These are phyloP conservation scores for Aeminium ludgeri DNA, from an alignment of 495 filamentous ascomycete species.

Conservation along the genomic window DNA sequence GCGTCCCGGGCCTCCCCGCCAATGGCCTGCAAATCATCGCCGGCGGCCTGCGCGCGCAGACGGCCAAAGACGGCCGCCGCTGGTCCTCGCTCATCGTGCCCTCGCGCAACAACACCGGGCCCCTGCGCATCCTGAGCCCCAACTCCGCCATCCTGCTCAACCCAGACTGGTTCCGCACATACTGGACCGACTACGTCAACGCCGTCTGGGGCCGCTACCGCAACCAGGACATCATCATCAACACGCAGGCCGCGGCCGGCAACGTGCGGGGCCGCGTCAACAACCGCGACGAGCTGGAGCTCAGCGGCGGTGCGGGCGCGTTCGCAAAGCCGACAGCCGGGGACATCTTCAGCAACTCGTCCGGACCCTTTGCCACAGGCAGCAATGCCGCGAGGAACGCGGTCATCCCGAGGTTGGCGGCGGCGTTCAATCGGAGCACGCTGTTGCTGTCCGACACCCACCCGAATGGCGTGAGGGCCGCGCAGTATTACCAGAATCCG, in stretches of 20 bases:
- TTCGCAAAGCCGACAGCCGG: conserved; percentile 26
- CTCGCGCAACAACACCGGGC: conserved; percentile 18
- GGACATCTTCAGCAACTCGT: conserved; percentile 33
- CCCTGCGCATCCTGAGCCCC: conserved; percentile 28
- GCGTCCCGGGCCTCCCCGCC: conserved; percentile 24
- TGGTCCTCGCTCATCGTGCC: conserved; percentile 28
- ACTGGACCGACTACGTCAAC: conserved; percentile 30
- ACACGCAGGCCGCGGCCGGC: conserved; percentile 27
- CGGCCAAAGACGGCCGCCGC: conserved; percentile 21
- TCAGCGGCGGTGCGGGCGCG: conserved; percentile 23
- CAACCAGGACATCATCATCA: conserved; percentile 24
- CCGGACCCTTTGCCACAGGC: conserved; percentile 28
- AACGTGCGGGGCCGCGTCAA: conserved; percentile 26
- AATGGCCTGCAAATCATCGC: conserved; percentile 26
- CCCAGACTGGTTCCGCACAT: conserved; percentile 20
- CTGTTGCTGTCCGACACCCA: conserved; percentile 18
- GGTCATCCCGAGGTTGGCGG: conserved; percentile 34
- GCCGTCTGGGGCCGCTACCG: conserved; percentile 27
- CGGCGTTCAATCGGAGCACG: conserved; percentile 31
- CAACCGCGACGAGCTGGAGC: conserved; percentile 18
- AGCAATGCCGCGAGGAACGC: conserved; percentile 26
- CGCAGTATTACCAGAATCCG: conserved; percentile 11
- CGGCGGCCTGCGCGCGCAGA: conserved; percentile 25
- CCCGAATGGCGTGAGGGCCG: conserved; percentile 6
- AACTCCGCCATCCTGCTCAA: conserved; percentile 26